Evolutionary conservation across 2,329 filamentous ascomycete genomes (phyloP).

Genomic region (Tolypocladium ovalisporum): DNA sequence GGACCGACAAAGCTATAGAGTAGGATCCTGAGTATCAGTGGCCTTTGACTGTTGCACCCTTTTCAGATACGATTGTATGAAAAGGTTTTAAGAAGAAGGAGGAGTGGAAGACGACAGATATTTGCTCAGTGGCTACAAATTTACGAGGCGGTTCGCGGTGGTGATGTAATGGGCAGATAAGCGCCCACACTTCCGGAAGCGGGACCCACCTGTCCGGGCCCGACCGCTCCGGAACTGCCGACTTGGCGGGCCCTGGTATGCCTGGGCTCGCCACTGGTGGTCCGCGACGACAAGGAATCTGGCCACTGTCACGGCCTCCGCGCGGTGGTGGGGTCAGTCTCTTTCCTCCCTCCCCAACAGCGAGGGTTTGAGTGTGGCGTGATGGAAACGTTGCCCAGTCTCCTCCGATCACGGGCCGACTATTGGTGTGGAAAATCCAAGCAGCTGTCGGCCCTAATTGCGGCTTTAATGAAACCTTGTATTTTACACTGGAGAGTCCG

Average conservation of each 20-base stretch:
- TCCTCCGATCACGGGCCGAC: not conserved
- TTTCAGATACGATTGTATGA: too few relatives aligned
- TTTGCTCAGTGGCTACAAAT: not conserved
- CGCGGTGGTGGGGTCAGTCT: not conserved
- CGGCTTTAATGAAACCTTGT: not conserved
- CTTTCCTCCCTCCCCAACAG: too few relatives aligned
- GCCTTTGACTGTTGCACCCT: not conserved
- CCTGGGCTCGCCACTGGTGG: not conserved
- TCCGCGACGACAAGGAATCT: not conserved
- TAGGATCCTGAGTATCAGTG: not conserved
- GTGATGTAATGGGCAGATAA: conserved; percentile 7
- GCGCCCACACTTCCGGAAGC: not conserved
- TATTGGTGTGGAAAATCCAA: not conserved
- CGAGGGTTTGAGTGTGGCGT: not conserved
- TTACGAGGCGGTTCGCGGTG: not conserved
- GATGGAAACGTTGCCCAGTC: not conserved
- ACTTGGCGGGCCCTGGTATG: not conserved
- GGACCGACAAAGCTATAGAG: not conserved
- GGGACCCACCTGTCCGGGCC: not conserved
- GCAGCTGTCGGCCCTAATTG: not conserved
- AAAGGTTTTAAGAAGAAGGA: not conserved
- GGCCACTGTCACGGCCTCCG: not conserved
- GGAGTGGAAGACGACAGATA: not conserved
- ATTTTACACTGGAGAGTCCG: not conserved
- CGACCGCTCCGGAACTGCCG: not conserved